Evolutionary conservation across 495 filamentous ascomycete genomes (phyloP), one percentile per base, ranked within the genome.

Genomic region (Hypoxylon fuscum): DNA sequence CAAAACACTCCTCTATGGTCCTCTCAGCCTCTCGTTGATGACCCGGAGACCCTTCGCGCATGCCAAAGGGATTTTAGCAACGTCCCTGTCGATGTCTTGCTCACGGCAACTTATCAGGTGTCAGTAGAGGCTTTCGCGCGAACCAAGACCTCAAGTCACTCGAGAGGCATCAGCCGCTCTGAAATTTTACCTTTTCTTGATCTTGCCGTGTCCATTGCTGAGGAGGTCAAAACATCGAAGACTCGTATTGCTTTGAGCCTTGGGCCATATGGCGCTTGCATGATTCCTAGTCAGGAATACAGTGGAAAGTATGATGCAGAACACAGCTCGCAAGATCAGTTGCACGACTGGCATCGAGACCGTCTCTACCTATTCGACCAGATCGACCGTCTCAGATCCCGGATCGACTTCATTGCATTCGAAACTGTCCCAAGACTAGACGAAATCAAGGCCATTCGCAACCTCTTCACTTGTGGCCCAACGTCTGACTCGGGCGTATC

Each of bases 101-200:
- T 85, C 15, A 88, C 83, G 17, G 86, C 86, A 3, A 90, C 87
- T 4, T 89, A 90, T 68, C 87, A 90, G 72, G 76, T 81, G 1
- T 84, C 79, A 0, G 59, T 73, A 5, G 76, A 83, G 11, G 87
- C 83, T 0, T 88, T 88, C 55, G 54, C 58, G 3, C 70, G 70
- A 15, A 77, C 76, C 15, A 66, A 60, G 56, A 70, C 69, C 10
- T 14, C 62, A 14, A 43, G 46, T 2, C 58, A 64, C 22, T 67
- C 71, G 0, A 44, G 50, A 2, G 70, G 70, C 21, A 55, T 76
- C 41, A 2, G n/a, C 2, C 57, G 68, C 10, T 7, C 31, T 21
- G 60, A 63, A 11, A 69, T 73, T 23, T 27, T 48, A 20, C 55
- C 42, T 11, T 74, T 70, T 32, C 61, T 78, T 3, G 40, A 66